phyloP scores from a whole-genome alignment of 1,284 basidiomycete species.

The Moniliella sp. region DNA sequence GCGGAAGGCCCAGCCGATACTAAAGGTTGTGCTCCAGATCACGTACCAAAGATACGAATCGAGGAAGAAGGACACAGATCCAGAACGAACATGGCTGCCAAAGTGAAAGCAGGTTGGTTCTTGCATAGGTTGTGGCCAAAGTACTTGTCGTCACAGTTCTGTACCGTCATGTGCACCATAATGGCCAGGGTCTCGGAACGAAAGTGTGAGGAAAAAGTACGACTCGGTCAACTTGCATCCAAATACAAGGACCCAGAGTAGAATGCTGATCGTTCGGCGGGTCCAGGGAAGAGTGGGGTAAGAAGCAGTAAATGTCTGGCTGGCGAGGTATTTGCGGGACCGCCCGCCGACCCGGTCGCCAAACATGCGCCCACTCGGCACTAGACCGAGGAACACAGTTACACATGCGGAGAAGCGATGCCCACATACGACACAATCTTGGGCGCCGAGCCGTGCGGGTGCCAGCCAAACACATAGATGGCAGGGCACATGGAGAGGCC shows the following conservation, averaged over 20 bases:
- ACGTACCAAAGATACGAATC: slow-evolving; percentile 34
- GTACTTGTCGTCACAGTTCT: slow-evolving; percentile 30
- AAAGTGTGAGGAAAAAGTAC: slow-evolving; percentile 33
- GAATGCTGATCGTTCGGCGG: slow-evolving; percentile 21
- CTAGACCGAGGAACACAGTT: slow-evolving; percentile 23
- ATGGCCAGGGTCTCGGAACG: slow-evolving; percentile 32
- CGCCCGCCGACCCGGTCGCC: slow-evolving; percentile 31
- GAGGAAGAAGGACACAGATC: slow-evolving; percentile 32
- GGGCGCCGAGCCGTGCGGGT: slow-evolving; percentile 10
- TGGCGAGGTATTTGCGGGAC: slow-evolving; percentile 32
- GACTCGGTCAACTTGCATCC: slow-evolving; percentile 34
- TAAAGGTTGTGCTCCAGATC: slow-evolving; percentile 34
- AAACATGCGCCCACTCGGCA: slow-evolving; percentile 29
- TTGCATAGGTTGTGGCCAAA: slow-evolving; percentile 27
- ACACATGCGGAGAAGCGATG: slow-evolving; percentile 21
- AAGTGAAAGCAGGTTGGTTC: slow-evolving; percentile 28
- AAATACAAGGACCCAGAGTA: slow-evolving; percentile 28
- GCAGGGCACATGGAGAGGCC: slow-evolving; percentile 25
- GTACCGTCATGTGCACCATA: slow-evolving; percentile 29
- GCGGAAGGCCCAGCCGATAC: slow-evolving; percentile 31
- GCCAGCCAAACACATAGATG: slow-evolving; percentile 29
- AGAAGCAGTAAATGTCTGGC: slow-evolving; percentile 32
- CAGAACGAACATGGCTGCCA: slow-evolving; percentile 31
- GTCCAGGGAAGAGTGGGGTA: slow-evolving; percentile 20
- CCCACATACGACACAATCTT: slow-evolving; percentile 21